phyloP scores from a whole-genome alignment of 495 filamentous ascomycete species.

The Elasticomyces elasticus region DNA sequence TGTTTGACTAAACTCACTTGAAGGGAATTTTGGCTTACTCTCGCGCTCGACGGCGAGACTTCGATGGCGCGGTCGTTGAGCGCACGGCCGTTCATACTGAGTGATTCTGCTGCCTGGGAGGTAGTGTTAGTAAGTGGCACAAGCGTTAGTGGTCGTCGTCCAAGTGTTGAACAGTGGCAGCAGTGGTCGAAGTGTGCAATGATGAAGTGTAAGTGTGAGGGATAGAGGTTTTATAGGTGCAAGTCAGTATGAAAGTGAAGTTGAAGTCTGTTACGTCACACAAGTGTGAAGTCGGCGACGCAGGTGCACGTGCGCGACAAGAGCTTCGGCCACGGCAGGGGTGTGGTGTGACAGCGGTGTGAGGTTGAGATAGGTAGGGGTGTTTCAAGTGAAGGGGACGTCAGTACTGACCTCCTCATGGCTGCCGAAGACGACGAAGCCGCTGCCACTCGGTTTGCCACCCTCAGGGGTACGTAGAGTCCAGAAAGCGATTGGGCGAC shows the following conservation, averaged over 20 bases:
- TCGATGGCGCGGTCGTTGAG: slow-evolving; percentile 98
- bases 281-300: not conserved
- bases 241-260: not conserved
- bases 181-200: not conserved
- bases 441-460: slow-evolving; percentile 94
- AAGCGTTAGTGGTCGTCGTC: not conserved
- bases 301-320: not conserved
- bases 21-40: slow-evolving; percentile 27
- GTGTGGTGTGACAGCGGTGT: not conserved
- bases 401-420: slow-evolving; percentile 81
- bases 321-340: not conserved
- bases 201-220: not conserved
- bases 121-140: not conserved
- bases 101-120: slow-evolving; percentile 64
- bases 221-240: not conserved
- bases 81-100: slow-evolving; percentile 98
- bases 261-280: not conserved
- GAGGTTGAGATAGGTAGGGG: not conserved
- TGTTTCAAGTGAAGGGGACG: not conserved
- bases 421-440: slow-evolving; percentile 95
- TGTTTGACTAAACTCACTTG: not conserved
- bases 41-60: slow-evolving; percentile 89
- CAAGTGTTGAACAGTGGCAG: not conserved
- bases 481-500: slow-evolving; percentile 98
- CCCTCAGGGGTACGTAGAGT: slow-evolving; percentile 95